A percentile compares a stretch with the other conserved stretches of the same genome.
Conservation (phyloP, 805 yeast genomes). For the Cyberlindnera petersonii region DNA sequence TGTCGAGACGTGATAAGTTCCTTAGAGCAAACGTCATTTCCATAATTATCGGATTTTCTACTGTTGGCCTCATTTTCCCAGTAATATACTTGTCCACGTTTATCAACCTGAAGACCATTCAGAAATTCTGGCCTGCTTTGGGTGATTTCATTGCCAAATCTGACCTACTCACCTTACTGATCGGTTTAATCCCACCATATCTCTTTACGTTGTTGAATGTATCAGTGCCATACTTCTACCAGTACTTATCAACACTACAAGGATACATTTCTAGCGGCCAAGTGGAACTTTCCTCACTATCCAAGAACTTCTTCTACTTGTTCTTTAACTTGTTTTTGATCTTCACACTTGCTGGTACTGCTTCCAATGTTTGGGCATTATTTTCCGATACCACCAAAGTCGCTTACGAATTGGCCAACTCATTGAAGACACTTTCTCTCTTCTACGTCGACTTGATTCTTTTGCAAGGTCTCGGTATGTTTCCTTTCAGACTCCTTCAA, state of each 20-base stretch:
- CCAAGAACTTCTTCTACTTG: constrained; percentile 90
- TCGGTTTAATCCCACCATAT: constrained; percentile 89
- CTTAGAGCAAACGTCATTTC: constrained; percentile 44
- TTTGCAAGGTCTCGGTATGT: constrained; percentile 81
- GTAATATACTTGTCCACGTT: constrained; percentile 82
- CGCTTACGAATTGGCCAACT: constrained; percentile 81
- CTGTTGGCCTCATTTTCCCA: constrained; percentile 76
- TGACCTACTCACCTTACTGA: constrained; percentile 70
- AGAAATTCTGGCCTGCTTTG: constrained; percentile 78
- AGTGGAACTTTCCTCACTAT: constrained; percentile 85
- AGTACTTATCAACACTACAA: constrained; percentile 74
- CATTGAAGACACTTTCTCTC: constrained; percentile 71
- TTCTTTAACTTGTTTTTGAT: constrained; percentile 91
- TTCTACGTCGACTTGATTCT: constrained; percentile 88
- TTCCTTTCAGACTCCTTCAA: constrained; percentile 79
- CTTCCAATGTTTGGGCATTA: constrained; percentile 71
- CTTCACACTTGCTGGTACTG: constrained; percentile 92
- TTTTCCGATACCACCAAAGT: constrained; percentile 86
- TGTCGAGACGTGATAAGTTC: constrained; percentile 68
- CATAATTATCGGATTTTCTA: constrained; percentile 41
- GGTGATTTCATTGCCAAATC: constrained; percentile 63
- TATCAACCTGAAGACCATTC: constrained; percentile 71
- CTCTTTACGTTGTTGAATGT: constrained; percentile 82
- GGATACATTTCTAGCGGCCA: constrained; percentile 91
- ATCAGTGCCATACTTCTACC: constrained; percentile 79